Evolutionary conservation across 148 eudicot genomes (phyloP), one percentile per base, ranked within the genome.

Genomic region (Heliosperma pusillum): DNA sequence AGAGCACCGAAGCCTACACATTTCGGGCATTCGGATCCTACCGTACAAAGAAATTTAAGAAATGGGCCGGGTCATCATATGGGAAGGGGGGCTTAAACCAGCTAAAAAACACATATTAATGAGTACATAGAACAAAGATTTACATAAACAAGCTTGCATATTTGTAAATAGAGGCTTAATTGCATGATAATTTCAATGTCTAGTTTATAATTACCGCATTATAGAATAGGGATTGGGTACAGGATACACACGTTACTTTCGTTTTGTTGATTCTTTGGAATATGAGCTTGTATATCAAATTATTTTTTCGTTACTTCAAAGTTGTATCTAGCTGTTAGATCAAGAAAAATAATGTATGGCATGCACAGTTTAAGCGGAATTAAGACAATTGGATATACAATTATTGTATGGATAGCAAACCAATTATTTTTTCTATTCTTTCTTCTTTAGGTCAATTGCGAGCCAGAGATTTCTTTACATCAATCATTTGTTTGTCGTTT

Each of bases 1-100:
- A 69, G 82, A 15, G 85, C 89, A 9, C 89, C 90, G 0, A 85
- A 76, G 55, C 79, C 90, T 1, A 71, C 89, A 1, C 68, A 75
- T 3, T 65, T 66, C 2, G 42, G 77, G 45, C 57, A 60, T 10
- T 82, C 82, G 0, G 84, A 82, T 42, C 82, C 88, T 7, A 80
- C 75, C 21, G 72, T 81, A 26, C 81, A 67, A 47, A 79, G 77
- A 62, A 80, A 79, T 30, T 66, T 83, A 1, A 78, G 71, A 63
- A 81, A 83, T 36, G 87, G 80, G 55, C 87, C 88, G 0, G 66
- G 75, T 30, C 80, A 83, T 45, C 78, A 50, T 24, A 80, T 80
- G 83, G 82, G 70, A 15, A 81, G 86, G 21, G 87, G 84, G 72
- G 84, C 87, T 12, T 84, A 81, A 50, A 40, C 56, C 64, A 74